Conservation (phyloP, 177 flowering plant genomes). For the Tripterygium wilfordii region DNA sequence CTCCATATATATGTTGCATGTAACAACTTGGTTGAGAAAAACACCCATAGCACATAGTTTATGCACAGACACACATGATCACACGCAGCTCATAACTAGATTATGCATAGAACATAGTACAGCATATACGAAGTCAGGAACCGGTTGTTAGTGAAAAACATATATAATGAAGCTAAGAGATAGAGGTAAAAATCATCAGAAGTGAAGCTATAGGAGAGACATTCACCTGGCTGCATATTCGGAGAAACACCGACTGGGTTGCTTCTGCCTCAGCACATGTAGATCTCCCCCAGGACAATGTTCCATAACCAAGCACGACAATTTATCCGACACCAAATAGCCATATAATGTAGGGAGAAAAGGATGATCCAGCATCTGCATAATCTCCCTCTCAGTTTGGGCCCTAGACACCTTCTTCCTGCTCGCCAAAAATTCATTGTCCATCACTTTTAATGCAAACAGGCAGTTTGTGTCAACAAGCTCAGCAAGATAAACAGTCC, state of each 20-base stretch:
- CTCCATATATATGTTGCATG: too few species aligned
- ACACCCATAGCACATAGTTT: too few species aligned
- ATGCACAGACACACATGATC: too few species aligned
- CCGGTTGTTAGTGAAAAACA: too few species aligned
- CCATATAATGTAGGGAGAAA: conserved; percentile 88
- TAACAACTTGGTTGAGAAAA: too few species aligned
- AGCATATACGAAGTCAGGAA: too few species aligned
- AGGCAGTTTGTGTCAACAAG: conserved; percentile 54
- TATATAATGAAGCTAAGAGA: too few species aligned
- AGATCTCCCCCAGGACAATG: conserved; percentile 93
- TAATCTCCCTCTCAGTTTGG: conserved; percentile 74
- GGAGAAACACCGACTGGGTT: conserved; percentile 49
- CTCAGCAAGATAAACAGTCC: conserved; percentile 83
- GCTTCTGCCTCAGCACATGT: conserved; percentile 82
- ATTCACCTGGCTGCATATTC: conserved; percentile 89
- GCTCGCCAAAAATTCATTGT: conserved; percentile 55
- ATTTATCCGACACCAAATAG: conserved; percentile 61
- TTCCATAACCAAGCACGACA: conserved; percentile 86
- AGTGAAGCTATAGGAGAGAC: too few species aligned
- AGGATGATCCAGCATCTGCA: conserved; percentile 88
- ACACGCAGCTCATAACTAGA: too few species aligned
- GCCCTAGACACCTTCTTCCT: conserved; percentile 69
- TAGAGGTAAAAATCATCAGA: too few species aligned
- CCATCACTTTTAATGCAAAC: conserved; percentile 93
- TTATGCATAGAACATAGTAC: too few species aligned